Conservation (phyloP, 768 basidiomycete genomes). For the Brasilioporus rufonigricans region DNA sequence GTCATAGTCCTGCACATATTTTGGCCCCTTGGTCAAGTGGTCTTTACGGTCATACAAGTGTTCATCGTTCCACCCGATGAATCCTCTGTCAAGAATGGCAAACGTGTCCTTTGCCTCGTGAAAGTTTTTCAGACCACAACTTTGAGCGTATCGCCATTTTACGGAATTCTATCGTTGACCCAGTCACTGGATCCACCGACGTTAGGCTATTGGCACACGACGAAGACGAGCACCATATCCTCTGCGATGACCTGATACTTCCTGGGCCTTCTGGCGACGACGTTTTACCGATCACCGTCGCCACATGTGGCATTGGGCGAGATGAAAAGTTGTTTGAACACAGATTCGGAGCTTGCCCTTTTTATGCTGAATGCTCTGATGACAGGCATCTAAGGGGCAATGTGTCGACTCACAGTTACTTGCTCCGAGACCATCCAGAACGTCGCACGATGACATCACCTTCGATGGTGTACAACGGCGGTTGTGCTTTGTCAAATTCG, state of each 20-base stretch:
- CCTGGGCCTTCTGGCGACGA: not conserved
- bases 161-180: not conserved
- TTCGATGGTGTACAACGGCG: too few relatives aligned
- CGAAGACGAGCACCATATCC: too few relatives aligned
- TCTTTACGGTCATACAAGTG: not conserved
- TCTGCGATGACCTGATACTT: not conserved
- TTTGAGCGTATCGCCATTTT: not conserved
- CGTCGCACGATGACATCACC: too few relatives aligned
- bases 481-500: too few relatives aligned
- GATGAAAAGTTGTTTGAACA: too few relatives aligned
- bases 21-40: not conserved
- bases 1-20: not conserved
- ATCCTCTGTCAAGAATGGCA: not conserved
- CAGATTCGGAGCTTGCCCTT: too few relatives aligned
- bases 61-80: not conserved
- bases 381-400: too few relatives aligned
- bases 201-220: too few relatives aligned
- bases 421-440: too few relatives aligned
- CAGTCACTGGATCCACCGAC: not conserved
- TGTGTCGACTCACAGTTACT: too few relatives aligned
- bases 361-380: too few relatives aligned
- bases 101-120: not conserved
- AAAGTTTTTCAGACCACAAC: not conserved
- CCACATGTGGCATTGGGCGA: too few relatives aligned
- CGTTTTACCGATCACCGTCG: not conserved